Evolutionary conservation across 108 stramenopile genomes (phyloP).

Genomic region (Parietichytrium sp.): DNA sequence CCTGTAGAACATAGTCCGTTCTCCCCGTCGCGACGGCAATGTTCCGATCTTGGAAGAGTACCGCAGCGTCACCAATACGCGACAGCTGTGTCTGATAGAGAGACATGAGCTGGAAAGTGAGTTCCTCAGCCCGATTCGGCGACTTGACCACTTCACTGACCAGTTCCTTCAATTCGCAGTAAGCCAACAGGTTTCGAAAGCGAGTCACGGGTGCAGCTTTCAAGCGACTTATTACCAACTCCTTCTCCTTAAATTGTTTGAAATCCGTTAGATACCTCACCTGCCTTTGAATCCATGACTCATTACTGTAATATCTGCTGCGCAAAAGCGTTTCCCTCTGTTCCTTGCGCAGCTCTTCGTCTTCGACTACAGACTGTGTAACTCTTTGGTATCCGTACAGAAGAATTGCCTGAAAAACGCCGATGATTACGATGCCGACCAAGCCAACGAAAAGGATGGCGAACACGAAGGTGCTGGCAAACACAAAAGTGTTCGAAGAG

Average conservation of each 20-base stretch:
- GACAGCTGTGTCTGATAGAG: constrained; percentile 10
- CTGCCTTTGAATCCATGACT: neutral
- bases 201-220: neutral
- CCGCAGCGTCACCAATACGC: neutral
- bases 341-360: neutral
- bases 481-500: neutral
- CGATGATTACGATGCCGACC: neutral
- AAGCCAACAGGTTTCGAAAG: constrained; percentile 6
- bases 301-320: neutral
- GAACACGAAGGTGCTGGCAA: neutral
- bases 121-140: neutral
- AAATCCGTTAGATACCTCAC: too few relatives aligned
- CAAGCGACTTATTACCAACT: neutral
- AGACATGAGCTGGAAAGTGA: constrained; percentile 4
- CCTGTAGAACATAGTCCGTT: neutral
- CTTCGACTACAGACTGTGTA: neutral
- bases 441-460: neutral
- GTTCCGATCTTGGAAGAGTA: neutral
- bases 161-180: neutral
- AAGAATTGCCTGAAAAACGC: neutral
- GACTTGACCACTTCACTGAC: neutral
- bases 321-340: neutral
- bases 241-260: too few relatives aligned
- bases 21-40: neutral
- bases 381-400: neutral